A percentile compares a stretch with the other conserved stretches of the same genome.
phyloP scores from a whole-genome alignment of 2,329 filamentous ascomycete genomes.

The Epichloe glyceriae region DNA sequence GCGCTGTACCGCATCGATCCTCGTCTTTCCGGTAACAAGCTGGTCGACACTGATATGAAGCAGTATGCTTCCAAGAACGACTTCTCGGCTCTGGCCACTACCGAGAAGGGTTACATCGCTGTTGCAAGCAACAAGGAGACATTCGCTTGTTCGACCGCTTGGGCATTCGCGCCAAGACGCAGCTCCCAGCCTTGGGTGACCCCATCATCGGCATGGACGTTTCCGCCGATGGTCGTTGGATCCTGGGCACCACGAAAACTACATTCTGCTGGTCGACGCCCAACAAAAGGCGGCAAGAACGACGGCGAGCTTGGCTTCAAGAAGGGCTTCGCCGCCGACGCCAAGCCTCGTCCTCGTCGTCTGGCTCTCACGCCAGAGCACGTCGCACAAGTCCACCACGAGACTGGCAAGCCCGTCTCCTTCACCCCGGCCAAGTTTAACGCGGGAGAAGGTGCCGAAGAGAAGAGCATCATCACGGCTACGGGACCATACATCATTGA shows the following conservation, averaged over 20 bases:
- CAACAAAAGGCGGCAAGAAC: slow-evolving; percentile 86
- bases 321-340: slow-evolving; percentile 79
- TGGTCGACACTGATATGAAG: slow-evolving; percentile 86
- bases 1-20: slow-evolving; percentile 90
- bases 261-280: slow-evolving; percentile 84
- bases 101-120: slow-evolving; percentile 91
- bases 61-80: slow-evolving; percentile 96
- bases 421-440: slow-evolving; percentile 95
- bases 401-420: slow-evolving; percentile 72
- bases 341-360: slow-evolving; percentile 85
- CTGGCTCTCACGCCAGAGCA: slow-evolving; percentile 81
- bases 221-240: slow-evolving; percentile 89
- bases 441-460: slow-evolving; percentile 63
- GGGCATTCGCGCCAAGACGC: slow-evolving; percentile 94
- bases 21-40: slow-evolving; percentile 76
- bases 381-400: slow-evolving; percentile 93
- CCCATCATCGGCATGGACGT: slow-evolving; percentile 91
- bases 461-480: slow-evolving; percentile 93
- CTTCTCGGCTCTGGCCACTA: slow-evolving; percentile 88
- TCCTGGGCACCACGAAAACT: slow-evolving; percentile 91
- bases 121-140: slow-evolving; percentile 95
- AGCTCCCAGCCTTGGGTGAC: slow-evolving; percentile 89
- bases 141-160: slow-evolving; percentile 93
- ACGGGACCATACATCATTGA: slow-evolving; percentile 95
- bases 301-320: slow-evolving; percentile 98